phyloP scores from a whole-genome alignment of 176 grass and related monocot species.

The Phoenix roebelenii region DNA sequence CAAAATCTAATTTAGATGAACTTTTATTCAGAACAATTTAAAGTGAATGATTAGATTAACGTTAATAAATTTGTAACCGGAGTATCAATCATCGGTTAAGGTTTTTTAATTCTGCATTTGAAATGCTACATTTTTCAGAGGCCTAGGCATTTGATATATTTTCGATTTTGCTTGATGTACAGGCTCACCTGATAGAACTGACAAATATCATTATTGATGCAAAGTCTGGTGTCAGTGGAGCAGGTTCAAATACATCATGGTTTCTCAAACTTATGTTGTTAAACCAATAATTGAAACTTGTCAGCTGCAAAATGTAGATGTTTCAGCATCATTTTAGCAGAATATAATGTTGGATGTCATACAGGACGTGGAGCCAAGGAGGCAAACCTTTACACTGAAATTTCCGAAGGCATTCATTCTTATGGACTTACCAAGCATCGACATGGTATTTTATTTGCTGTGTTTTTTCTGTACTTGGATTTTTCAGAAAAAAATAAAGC shows the following conservation, averaged over 20 bases:
- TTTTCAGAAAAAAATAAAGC: too few species aligned
- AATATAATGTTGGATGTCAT: constrained; percentile 3
- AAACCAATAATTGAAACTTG: too few species aligned
- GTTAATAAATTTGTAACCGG: too few species aligned
- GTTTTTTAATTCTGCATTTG: not conserved
- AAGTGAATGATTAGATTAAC: too few species aligned
- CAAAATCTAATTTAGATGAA: too few species aligned
- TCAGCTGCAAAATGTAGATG: not conserved
- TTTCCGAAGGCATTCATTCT: constrained; percentile 85
- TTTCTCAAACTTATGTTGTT: not conserved
- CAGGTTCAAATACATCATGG: constrained; percentile 39
- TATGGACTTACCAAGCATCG: constrained; percentile 91
- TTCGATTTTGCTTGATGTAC: constrained; percentile 4
- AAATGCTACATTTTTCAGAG: not conserved
- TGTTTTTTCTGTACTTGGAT: too few species aligned
- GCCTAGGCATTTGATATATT: not conserved
- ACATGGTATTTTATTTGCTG: constrained; percentile 40
- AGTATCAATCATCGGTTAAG: too few species aligned
- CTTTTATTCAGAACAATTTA: too few species aligned
- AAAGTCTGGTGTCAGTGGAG: constrained; percentile 92
- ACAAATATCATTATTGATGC: constrained; percentile 96
- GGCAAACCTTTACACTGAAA: constrained; percentile 96
- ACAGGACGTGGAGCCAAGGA: constrained; percentile 97
- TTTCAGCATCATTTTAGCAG: not conserved
- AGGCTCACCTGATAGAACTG: constrained; percentile 67